phyloP scores from a whole-genome alignment of 2,329 filamentous ascomycete genomes.

The Talaromyces sp. region DNA sequence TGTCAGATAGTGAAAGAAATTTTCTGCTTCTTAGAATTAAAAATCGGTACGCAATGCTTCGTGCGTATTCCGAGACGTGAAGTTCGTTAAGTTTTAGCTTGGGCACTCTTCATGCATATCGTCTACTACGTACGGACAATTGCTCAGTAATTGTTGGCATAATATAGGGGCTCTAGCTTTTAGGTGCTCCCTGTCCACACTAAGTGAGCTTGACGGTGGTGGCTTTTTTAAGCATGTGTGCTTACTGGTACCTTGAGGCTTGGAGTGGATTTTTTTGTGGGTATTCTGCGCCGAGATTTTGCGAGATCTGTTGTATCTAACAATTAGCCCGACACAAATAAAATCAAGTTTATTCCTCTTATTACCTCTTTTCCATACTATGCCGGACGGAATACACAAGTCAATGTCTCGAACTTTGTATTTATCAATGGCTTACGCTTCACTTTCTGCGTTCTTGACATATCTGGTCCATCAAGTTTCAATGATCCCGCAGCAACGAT shows the following conservation, averaged over 20 bases:
- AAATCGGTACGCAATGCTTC: not conserved
- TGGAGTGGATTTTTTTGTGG: not conserved
- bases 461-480: not conserved
- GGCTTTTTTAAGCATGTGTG: not conserved
- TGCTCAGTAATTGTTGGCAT: not conserved
- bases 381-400: not conserved
- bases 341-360: not conserved
- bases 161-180: not conserved
- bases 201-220: not conserved
- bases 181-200: not conserved
- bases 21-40: too few species aligned
- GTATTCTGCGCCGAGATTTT: not conserved
- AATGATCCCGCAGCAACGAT: not conserved
- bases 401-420: not conserved
- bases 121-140: not conserved
- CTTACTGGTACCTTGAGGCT: not conserved
- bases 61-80: not conserved
- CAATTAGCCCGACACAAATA: not conserved
- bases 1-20: too few species aligned
- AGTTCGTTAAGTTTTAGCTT: not conserved
- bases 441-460: not conserved
- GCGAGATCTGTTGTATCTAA: not conserved
- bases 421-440: not conserved
- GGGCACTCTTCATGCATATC: not conserved
- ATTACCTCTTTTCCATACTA: not conserved